Evolutionary conservation across 179 eudicot genomes (phyloP).

Genomic region (Heliamphora pulchella): DNA sequence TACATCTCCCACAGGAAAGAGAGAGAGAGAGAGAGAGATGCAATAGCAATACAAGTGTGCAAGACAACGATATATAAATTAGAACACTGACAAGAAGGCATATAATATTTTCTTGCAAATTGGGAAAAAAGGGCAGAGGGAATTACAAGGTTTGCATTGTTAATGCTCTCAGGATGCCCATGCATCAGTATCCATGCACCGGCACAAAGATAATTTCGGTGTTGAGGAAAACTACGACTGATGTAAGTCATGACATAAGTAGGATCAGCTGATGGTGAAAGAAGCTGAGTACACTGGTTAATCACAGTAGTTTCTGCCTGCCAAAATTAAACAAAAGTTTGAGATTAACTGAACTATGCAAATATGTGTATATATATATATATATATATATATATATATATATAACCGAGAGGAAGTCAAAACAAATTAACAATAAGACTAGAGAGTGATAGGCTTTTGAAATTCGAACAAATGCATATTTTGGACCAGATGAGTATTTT

Average conservation of each 20-base stretch:
- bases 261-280: constrained; percentile 85
- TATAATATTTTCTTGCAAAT: background rate
- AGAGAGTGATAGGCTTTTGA: too few species aligned
- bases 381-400: background rate
- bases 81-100: background rate
- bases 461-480: background rate
- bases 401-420: background rate
- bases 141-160: constrained; percentile 69
- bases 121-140: background rate
- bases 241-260: constrained; percentile 69
- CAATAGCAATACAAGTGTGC: too few species aligned
- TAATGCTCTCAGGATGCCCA: constrained; percentile 88
- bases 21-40: background rate
- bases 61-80: too few species aligned
- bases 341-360: background rate
- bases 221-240: constrained; percentile 73
- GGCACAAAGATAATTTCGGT: constrained; percentile 88
- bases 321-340: constrained; percentile 23
- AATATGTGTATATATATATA: too few species aligned
- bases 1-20: background rate
- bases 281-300: constrained; percentile 89
- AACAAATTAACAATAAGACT: background rate
- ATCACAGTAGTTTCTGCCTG: constrained; percentile 95
- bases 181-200: constrained; percentile 98
- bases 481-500: background rate